These are phyloP conservation scores for Albugo laibachii DNA, from an alignment of 352 stramenopile genomes.

Conservation along the genomic window DNA sequence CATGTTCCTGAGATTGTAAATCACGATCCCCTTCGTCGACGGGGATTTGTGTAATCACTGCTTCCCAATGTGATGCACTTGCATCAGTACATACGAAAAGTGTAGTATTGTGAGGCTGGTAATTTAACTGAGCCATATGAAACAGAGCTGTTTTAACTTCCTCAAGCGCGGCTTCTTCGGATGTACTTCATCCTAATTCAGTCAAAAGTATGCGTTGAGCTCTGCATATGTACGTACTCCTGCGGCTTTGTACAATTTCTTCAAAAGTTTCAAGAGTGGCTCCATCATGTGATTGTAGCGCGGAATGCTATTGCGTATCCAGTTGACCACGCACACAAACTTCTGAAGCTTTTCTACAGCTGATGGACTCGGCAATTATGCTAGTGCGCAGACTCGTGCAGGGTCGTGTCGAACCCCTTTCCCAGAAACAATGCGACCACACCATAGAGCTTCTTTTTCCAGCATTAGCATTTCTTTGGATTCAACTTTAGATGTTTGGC, in stretches of 20 bases:
- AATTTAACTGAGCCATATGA: neutral
- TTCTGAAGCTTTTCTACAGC: too few relatives aligned
- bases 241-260: too few relatives aligned
- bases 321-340: slow-evolving; percentile 8
- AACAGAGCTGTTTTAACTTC: neutral
- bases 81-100: neutral
- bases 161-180: neutral
- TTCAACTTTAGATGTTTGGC: slow-evolving; percentile 14
- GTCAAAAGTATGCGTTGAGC: neutral
- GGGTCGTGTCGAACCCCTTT: slow-evolving; percentile 7
- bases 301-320: slow-evolving; percentile 6
- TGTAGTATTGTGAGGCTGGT: neutral
- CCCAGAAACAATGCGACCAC: slow-evolving; percentile 9
- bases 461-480: slow-evolving; percentile 13
- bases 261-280: neutral
- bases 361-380: slow-evolving; percentile 3
- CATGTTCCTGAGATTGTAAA: slow-evolving; percentile 4
- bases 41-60: slow-evolving; percentile 4
- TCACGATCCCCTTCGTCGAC: neutral
- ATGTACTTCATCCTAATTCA: too few relatives aligned
- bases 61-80: neutral
- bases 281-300: slow-evolving; percentile 4
- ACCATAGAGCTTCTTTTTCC: slow-evolving; percentile 8
- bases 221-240: neutral
- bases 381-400: slow-evolving; percentile 9